A percentile compares a stretch with the other conserved stretches of the same genome.
These are phyloP conservation scores for Hemisphaericaspora subhashii DNA, from an alignment of 1,139 yeast genomes.

Conservation along the genomic window DNA sequence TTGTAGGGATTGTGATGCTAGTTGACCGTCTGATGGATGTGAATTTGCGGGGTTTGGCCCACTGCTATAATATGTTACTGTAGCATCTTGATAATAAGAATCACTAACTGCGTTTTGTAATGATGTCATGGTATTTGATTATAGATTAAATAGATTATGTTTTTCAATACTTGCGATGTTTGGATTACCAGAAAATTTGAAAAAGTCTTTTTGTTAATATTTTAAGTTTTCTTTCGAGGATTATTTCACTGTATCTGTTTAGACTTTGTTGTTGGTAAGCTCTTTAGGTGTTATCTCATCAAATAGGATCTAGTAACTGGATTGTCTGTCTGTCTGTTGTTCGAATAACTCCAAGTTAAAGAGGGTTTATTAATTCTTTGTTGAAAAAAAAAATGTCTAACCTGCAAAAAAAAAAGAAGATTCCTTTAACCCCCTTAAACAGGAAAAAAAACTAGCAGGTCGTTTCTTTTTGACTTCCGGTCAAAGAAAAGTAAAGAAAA, in stretches of 20 bases:
- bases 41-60: background rate
- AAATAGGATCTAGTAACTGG: background rate
- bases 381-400: background rate
- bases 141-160: too few species aligned
- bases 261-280: background rate
- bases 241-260: background rate
- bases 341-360: too few species aligned
- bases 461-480: background rate
- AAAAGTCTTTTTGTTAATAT: too few species aligned
- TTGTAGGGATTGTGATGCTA: too few species aligned
- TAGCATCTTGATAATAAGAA: constrained; percentile 31
- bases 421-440: background rate
- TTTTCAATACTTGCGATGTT: too few species aligned
- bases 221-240: background rate
- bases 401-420: background rate
- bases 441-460: background rate
- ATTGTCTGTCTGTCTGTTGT: too few species aligned
- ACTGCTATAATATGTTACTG: constrained; percentile 25
- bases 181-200: too few species aligned
- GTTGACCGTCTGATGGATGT: constrained; percentile 7
- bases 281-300: background rate
- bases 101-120: constrained; percentile 34
- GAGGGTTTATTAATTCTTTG: too few species aligned
- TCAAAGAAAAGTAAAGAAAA: background rate
- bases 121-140: constrained; percentile 27